phyloP scores from a whole-genome alignment of 75 land plant species.

The Larix kaempferi region DNA sequence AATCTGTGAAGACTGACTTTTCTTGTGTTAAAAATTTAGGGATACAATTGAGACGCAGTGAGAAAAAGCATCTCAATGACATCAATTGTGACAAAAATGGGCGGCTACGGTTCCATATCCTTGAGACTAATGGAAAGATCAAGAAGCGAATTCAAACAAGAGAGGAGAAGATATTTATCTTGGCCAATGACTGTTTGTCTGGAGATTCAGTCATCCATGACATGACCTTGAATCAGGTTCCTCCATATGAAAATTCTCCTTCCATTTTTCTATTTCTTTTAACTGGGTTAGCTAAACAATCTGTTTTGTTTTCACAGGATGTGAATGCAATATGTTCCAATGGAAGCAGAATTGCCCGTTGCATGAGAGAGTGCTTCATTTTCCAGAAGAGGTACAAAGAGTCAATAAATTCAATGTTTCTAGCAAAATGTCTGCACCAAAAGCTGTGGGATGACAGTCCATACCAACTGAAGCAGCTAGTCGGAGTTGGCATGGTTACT shows the following conservation, averaged over 20 bases:
- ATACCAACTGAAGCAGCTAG: constrained; percentile 88
- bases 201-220: constrained; percentile 88
- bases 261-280: neutral
- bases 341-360: constrained; percentile 83
- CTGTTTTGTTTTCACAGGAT: constrained; percentile 60
- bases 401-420: constrained; percentile 48
- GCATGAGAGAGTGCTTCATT: constrained; percentile 93
- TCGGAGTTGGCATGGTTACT: constrained; percentile 95
- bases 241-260: neutral
- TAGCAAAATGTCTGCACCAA: constrained; percentile 84
- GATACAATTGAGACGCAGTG: constrained; percentile 92
- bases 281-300: constrained; percentile 4
- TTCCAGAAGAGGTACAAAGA: constrained; percentile 77
- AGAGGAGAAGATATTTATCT: constrained; percentile 93
- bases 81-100: constrained; percentile 78
- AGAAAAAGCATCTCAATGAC: constrained; percentile 90
- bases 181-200: constrained; percentile 91
- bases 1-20: constrained; percentile 3
- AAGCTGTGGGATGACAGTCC: constrained; percentile 94
- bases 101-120: constrained; percentile 76
- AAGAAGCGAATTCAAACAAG: constrained; percentile 90
- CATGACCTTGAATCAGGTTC: constrained; percentile 88
- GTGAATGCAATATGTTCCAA: constrained; percentile 72
- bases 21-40: constrained; percentile 35
- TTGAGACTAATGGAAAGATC: constrained; percentile 71